These are phyloP conservation scores for Pichia heedii DNA, from an alignment of 805 yeast genomes.

Conservation along the genomic window DNA sequence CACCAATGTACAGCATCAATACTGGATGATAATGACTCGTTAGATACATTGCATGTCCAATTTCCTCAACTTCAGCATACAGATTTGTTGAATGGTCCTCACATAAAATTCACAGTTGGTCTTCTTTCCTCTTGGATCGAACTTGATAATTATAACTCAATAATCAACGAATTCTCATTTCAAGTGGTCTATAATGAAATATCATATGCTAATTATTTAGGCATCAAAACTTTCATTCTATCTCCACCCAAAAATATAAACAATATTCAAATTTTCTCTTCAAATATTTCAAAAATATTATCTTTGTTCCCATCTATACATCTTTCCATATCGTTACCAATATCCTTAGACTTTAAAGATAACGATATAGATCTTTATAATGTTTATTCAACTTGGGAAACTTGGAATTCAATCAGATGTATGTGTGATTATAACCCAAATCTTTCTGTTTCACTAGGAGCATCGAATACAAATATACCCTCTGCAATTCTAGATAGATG, in stretches of 20 bases:
- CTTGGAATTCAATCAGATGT: constrained; percentile 59
- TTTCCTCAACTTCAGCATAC: constrained; percentile 21
- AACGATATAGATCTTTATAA: constrained; percentile 27
- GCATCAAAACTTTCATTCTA: constrained; percentile 44
- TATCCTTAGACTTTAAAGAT: constrained; percentile 35
- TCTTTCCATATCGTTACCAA: constrained; percentile 40
- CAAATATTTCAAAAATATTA: constrained; percentile 25
- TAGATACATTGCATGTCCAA: constrained; percentile 28
- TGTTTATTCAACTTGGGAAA: constrained; percentile 59
- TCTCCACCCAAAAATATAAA: constrained; percentile 57
- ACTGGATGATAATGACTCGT: neutral
- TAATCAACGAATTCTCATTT: constrained; percentile 42
- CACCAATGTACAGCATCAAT: constrained; percentile 12
- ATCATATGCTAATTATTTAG: constrained; percentile 49
- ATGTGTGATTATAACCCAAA: constrained; percentile 45
- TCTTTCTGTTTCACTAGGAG: constrained; percentile 63
- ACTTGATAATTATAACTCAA: constrained; percentile 42
- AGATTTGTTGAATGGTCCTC: constrained; percentile 30
- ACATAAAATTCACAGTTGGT: constrained; percentile 40
- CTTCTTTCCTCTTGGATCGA: constrained; percentile 64
- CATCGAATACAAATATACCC: constrained; percentile 55
- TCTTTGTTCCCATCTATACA: constrained; percentile 26
- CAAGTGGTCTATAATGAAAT: constrained; percentile 54
- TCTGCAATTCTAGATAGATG: constrained; percentile 46
- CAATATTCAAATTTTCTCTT: constrained; percentile 43